Conservation (phyloP, 441 rosid species). For the Euphorbia schlechtendalii region DNA sequence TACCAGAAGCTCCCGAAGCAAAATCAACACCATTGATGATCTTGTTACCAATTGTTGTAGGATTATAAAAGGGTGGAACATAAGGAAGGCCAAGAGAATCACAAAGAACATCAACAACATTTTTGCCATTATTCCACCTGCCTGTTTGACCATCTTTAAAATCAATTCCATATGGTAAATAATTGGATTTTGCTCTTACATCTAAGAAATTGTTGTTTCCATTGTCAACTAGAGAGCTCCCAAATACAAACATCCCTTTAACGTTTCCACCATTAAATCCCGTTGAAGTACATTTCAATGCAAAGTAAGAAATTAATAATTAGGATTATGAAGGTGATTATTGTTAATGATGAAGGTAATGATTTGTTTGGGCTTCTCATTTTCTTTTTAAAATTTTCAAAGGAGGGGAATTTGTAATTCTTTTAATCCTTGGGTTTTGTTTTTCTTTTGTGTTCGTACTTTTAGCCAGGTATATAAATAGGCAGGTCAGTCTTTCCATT, state of each 20-base stretch:
- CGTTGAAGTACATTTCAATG: no score
- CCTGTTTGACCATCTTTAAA: conserved; percentile 49
- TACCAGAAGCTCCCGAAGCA: conserved; percentile 59
- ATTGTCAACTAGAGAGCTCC: conserved; percentile 57
- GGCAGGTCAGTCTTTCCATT: no score
- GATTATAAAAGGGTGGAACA: conserved; percentile 39
- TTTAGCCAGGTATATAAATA: no score
- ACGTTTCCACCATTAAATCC: conserved; percentile 46
- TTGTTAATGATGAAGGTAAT: no score
- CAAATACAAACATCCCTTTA: conserved; percentile 34
- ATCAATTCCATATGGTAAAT: conserved; percentile 49
- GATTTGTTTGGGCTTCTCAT: no score
- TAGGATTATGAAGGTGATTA: no score
- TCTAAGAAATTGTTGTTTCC: conserved; percentile 62
- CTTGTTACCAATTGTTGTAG: conserved; percentile 32
- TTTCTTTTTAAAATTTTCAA: no score
- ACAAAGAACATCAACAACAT: conserved; percentile 50
- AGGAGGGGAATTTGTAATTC: no score
- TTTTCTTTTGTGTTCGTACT: no score
- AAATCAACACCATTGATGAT: conserved; percentile 41
- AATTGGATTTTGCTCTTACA: conserved; percentile 35
- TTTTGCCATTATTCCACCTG: conserved; percentile 51
- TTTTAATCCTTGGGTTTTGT: no score
- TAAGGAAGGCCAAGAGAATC: conserved; percentile 39
- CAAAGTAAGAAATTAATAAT: no score